Evolutionary conservation across 352 stramenopile species (phyloP).

Genomic region (Phytopythium cucurbitacearum): DNA sequence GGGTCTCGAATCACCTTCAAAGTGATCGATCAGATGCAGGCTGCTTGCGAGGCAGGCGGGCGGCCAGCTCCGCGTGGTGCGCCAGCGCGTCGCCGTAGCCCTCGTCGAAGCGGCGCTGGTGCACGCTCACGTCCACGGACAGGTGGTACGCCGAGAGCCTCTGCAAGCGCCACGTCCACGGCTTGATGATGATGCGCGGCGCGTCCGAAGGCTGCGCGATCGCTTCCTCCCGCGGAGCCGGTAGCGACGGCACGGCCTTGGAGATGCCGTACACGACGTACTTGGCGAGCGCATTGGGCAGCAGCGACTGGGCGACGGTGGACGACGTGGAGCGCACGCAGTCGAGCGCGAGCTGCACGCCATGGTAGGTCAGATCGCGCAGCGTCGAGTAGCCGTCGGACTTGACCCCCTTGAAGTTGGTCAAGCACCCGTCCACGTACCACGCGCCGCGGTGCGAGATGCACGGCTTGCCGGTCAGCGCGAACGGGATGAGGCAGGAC

Average conservation of each 20-base stretch:
- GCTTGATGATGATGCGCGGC: constrained; percentile 47
- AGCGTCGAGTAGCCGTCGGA: constrained; percentile 55
- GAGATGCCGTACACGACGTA: constrained; percentile 39
- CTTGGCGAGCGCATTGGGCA: constrained; percentile 40
- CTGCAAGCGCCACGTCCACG: constrained; percentile 60
- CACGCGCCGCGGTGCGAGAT: constrained; percentile 55
- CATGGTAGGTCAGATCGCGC: constrained; percentile 52
- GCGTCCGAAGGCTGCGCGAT: neutral
- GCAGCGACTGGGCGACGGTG: constrained; percentile 29
- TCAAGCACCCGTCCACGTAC: constrained; percentile 71
- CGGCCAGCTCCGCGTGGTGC: constrained; percentile 46
- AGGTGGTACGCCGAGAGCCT: constrained; percentile 50
- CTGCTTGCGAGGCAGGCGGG: constrained; percentile 26
- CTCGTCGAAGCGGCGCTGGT: constrained; percentile 52
- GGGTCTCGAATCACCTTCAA: too few species aligned
- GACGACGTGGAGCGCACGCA: constrained; percentile 30
- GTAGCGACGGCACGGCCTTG: constrained; percentile 33
- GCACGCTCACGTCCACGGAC: constrained; percentile 40
- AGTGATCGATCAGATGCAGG: too few species aligned
- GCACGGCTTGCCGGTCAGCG: constrained; percentile 53
- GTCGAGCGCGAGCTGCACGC: constrained; percentile 37
- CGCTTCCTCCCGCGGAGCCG: constrained; percentile 44
- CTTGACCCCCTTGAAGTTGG: constrained; percentile 68
- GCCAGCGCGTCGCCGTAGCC: constrained; percentile 56
- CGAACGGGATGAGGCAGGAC: constrained; percentile 64